Percentiles rank a stretch among this genome's conserved stretches.
Evolutionary conservation across 2,329 filamentous ascomycete species (phyloP).

Genomic region (Hypoxylon sp.): DNA sequence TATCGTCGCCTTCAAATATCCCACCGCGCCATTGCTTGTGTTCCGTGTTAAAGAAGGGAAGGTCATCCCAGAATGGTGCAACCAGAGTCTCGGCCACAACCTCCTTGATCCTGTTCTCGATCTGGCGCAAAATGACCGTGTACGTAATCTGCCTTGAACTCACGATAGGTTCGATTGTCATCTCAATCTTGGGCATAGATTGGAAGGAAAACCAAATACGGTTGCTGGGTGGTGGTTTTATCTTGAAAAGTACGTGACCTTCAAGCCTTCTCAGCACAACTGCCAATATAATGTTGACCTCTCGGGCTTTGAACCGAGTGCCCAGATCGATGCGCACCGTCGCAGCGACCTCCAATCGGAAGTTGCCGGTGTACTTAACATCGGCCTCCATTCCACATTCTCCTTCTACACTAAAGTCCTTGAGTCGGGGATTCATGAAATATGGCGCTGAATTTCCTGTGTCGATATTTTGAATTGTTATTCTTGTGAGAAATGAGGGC

Average conservation of each 20-base stretch:
- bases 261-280: conserved; percentile 85
- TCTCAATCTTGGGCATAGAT: conserved; percentile 90
- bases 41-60: conserved; percentile 86
- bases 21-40: conserved; percentile 84
- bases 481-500: conserved; percentile 85
- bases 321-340: conserved; percentile 92
- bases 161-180: conserved; percentile 94
- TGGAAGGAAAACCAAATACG: conserved; percentile 96
- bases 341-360: conserved; percentile 89
- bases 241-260: conserved; percentile 82
- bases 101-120: conserved; percentile 94
- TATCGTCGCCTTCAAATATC: conserved; percentile 72
- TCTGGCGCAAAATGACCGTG: conserved; percentile 87
- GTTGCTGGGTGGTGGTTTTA: conserved; percentile 96
- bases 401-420: conserved; percentile 89
- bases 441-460: conserved; percentile 88
- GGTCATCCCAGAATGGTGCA: conserved; percentile 93
- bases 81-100: conserved; percentile 93
- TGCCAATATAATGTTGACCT: conserved; percentile 88
- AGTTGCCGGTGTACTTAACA: conserved; percentile 87
- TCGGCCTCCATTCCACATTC: conserved; percentile 89
- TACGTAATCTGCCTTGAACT: conserved; percentile 96
- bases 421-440: conserved; percentile 87
- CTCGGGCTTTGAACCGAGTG: conserved; percentile 84
- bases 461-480: conserved; percentile 83